Evolutionary conservation across 495 filamentous ascomycete genomes (phyloP), one percentile per base, ranked within the genome.

Genomic region (Penicillium ucsense): DNA sequence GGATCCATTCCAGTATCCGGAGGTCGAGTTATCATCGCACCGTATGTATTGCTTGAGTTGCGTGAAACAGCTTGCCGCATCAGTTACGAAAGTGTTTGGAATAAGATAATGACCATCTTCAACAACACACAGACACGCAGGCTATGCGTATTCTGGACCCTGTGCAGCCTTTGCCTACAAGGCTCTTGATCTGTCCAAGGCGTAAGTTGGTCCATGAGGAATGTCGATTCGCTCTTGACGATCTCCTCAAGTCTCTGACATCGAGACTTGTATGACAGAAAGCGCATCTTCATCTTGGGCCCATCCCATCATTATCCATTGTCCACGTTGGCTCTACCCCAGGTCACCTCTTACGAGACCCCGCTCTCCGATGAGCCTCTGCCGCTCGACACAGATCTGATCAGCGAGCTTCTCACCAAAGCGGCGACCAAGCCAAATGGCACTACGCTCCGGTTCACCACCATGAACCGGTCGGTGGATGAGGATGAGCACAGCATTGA

Each of bases 141-240:
- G 92, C 31, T 99, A 95, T 73, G 76, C 86, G 3, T 99, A 96
- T 69, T 97, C 91, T 10, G 92, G 92, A 31, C 81, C 89, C 30
- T 88, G 88, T 52, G 91, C 94, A 43, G 92, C 89, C 41, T 95
- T 88, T 79, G 92, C 92, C 38, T 99, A 99, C 70, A 91, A 87
- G 62, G 76, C 81, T 4, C 81, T 94, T 46, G 91, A 99, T 64
- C 72, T 96, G 37, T 83, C 83, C 12, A 81, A 81, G 52, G 85
- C 84, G 84, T 88, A 65, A 66, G 73, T 41, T 43, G 35, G 43
- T 41, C 41, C 31, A 31, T 35, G 29, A 35, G 7, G 7, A 10
- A 35, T 6, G 0, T 29, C 28, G 43, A 7, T 33, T 29, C 30
- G 8, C 43, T 34, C 37, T 47, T 12, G 31, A 31, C 8, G 27